Percentiles rank a stretch among this genome's conserved stretches.
Evolutionary conservation across 495 filamentous ascomycete species (phyloP).

Genomic region (Staphylotrichum longicolle): DNA sequence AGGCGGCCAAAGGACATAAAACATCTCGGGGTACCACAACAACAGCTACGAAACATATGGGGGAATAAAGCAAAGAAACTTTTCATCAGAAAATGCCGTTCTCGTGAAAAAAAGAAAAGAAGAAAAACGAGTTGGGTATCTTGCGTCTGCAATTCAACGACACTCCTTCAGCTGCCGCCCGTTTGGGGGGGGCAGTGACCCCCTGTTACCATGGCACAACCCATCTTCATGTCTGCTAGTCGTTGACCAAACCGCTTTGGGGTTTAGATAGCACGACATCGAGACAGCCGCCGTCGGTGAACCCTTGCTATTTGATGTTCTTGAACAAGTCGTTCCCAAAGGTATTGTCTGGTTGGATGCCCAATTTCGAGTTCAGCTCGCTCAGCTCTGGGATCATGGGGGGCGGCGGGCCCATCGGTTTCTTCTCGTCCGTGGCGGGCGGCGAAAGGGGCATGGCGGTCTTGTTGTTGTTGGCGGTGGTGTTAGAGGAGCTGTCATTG

Average conservation of each 20-base stretch:
- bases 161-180: conserved; percentile 9
- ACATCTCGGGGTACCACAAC: conserved; percentile 21
- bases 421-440: conserved; percentile 36
- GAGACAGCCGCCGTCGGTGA: background rate
- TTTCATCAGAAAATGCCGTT: conserved; percentile 28
- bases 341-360: conserved; percentile 35
- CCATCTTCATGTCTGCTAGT: no score
- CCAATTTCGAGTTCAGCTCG: conserved; percentile 49
- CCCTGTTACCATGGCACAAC: no score
- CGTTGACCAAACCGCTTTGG: no score
- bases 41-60: conserved; percentile 13
- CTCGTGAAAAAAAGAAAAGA: conserved; percentile 15
- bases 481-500: conserved; percentile 30
- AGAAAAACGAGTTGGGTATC: conserved; percentile 36
- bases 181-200: background rate
- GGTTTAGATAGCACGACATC: background rate
- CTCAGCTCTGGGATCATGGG: conserved; percentile 60
- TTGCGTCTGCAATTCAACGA: conserved; percentile 28
- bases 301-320: conserved; percentile 46
- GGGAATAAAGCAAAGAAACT: conserved; percentile 12
- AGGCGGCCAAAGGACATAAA: conserved; percentile 15
- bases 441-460: conserved; percentile 13
- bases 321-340: conserved; percentile 61
- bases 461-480: conserved; percentile 19
- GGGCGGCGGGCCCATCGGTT: conserved; percentile 50